These are phyloP conservation scores for Thecamonas trahens DNA, from an alignment of 78 protist genomes.

Conservation along the genomic window DNA sequence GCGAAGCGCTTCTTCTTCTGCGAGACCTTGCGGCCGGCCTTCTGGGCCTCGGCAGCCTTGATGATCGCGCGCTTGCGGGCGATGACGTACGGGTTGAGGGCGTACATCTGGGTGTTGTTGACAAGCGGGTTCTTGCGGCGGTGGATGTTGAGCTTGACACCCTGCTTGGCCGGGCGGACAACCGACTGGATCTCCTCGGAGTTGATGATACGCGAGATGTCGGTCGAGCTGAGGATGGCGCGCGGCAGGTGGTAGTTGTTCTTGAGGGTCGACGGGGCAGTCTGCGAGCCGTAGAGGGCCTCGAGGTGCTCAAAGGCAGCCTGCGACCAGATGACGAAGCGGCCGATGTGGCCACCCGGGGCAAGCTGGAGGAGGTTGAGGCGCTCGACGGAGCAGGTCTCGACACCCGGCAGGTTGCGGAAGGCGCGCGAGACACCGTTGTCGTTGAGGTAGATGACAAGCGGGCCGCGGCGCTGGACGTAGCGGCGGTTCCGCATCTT, in stretches of 20 bases:
- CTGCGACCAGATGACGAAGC: conserved; percentile 98
- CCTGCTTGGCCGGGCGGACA: conserved; percentile 28
- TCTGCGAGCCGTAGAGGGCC: conserved; percentile 70
- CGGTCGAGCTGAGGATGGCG: conserved; percentile 84
- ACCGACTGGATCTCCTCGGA: conserved; percentile 90
- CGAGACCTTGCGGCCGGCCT: too few species aligned
- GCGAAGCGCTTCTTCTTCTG: too few species aligned
- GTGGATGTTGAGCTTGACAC: neutral
- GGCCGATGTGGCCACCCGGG: conserved; percentile 99
- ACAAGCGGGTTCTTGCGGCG: conserved; percentile 78
- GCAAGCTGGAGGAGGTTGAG: conserved; percentile 98
- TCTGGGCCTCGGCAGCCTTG: too few species aligned
- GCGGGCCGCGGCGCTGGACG: conserved; percentile 93
- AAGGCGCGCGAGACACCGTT: conserved; percentile 75
- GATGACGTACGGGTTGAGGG: conserved; percentile 87
- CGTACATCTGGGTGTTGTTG: conserved; percentile 50
- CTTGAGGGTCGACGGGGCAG: conserved; percentile 52
- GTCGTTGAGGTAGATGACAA: conserved; percentile 83
- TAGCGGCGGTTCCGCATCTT: conserved; percentile 97
- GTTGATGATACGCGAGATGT: conserved; percentile 89
- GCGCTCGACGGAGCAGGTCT: conserved; percentile 73
- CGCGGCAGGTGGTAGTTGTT: conserved; percentile 79
- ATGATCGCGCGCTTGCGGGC: conserved; percentile 16
- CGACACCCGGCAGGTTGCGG: conserved; percentile 99
- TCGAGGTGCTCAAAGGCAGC: conserved; percentile 92